Conservation (phyloP, 2,329 filamentous ascomycete genomes). For the Colletotrichum sojae region DNA sequence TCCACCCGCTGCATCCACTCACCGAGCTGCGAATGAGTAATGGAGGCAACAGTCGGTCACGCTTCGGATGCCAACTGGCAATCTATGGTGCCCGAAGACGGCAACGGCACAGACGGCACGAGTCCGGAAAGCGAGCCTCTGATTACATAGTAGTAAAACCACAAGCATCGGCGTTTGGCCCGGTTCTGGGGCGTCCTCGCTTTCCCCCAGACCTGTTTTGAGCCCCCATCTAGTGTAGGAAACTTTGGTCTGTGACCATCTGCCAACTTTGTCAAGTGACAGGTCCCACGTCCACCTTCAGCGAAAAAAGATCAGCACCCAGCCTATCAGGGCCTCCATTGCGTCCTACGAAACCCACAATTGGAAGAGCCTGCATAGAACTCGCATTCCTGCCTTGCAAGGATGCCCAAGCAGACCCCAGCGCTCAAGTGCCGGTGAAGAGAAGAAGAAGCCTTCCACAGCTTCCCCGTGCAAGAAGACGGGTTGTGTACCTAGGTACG, state of each 20-base stretch:
- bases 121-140: background rate
- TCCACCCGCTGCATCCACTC: too few relatives aligned
- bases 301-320: constrained; percentile 11
- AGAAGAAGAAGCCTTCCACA: constrained; percentile 35
- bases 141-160: background rate
- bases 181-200: constrained; percentile 1
- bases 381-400: constrained; percentile 35
- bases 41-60: background rate
- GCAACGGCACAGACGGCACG: constrained; percentile 30
- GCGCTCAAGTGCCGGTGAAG: constrained; percentile 39
- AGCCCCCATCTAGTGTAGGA: constrained; percentile 3
- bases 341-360: constrained; percentile 21
- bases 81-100: constrained; percentile 9
- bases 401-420: constrained; percentile 35
- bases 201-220: constrained; percentile 5
- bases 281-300: constrained; percentile 22
- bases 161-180: constrained; percentile 1
- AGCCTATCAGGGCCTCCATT: constrained; percentile 26
- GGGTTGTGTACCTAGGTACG: constrained; percentile 16
- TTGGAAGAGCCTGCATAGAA: constrained; percentile 37
- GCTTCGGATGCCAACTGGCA: background rate
- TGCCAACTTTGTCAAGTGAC: constrained; percentile 35
- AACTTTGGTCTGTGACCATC: constrained; percentile 22
- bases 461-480: constrained; percentile 38
- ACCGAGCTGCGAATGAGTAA: too few relatives aligned